A percentile compares a stretch with the other conserved stretches of the same genome.
Conservation (phyloP, 208 protist genomes). For the Acanthamoeba lenticulata region DNA sequence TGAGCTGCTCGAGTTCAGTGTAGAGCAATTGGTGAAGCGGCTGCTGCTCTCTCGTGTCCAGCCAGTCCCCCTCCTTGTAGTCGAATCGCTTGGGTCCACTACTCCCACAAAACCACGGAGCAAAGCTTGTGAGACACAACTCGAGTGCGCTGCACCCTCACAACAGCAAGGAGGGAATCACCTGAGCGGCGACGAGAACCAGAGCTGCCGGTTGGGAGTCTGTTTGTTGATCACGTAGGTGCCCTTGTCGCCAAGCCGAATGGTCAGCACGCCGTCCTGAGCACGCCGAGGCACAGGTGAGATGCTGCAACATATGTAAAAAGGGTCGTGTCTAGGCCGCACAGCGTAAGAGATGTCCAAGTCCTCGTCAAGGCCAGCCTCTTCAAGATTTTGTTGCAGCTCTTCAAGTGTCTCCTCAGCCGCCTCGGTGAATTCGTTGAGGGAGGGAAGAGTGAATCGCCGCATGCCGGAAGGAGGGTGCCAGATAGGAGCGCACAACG, state of each 20-base stretch:
- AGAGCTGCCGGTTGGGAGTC: slow-evolving; percentile 81
- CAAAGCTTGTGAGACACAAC: not conserved
- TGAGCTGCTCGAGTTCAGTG: slow-evolving; percentile 45
- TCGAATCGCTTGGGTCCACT: slow-evolving; percentile 69
- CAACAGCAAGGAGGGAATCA: too few relatives aligned
- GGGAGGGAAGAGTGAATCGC: too few relatives aligned
- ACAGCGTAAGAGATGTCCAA: not conserved
- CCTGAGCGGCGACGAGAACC: slow-evolving; percentile 79
- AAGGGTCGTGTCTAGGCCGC: not conserved
- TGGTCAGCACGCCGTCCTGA: slow-evolving; percentile 71
- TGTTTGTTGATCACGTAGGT: slow-evolving; percentile 85
- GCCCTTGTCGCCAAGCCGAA: slow-evolving; percentile 56
- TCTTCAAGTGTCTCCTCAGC: not conserved
- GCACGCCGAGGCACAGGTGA: too few relatives aligned
- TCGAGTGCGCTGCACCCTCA: too few relatives aligned
- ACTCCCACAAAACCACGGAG: not conserved
- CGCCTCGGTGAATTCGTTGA: not conserved
- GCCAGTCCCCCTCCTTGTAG: slow-evolving; percentile 27
- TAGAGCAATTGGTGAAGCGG: slow-evolving; percentile 42
- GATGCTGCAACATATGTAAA: too few relatives aligned
- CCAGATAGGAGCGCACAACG: too few relatives aligned
- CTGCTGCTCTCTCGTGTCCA: slow-evolving; percentile 19
- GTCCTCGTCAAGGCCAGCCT: not conserved
- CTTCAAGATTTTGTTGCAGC: not conserved
- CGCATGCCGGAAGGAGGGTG: too few relatives aligned